Percentiles rank a stretch among this genome's conserved stretches.
These are phyloP conservation scores for Talaromyces trachyspermus DNA, from an alignment of 495 filamentous ascomycete species.

Conservation along the genomic window DNA sequence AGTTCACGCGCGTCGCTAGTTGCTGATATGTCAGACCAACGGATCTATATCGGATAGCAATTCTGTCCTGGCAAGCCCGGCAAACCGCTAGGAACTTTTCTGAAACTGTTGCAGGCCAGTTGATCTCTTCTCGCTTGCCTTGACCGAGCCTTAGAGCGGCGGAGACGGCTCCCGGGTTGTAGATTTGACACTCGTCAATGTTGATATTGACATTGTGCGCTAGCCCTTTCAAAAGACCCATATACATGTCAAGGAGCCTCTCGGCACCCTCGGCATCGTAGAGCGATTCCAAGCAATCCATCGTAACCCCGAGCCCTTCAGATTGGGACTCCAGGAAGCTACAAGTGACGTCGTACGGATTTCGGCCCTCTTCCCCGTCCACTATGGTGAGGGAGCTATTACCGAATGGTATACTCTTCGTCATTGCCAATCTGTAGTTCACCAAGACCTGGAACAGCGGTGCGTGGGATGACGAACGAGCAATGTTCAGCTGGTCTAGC, in stretches of 20 bases:
- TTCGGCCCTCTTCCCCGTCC: slow-evolving; percentile 11
- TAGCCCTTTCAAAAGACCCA: slow-evolving; percentile 5
- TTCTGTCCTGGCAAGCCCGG: slow-evolving; percentile 12
- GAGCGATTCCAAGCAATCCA: slow-evolving; percentile 4
- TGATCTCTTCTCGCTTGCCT: not conserved
- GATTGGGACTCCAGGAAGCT: slow-evolving; percentile 11
- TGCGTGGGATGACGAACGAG: slow-evolving; percentile 23
- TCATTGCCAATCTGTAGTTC: slow-evolving; percentile 21
- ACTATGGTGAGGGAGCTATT: slow-evolving; percentile 13
- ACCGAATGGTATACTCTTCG: slow-evolving; percentile 7
- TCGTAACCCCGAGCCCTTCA: slow-evolving; percentile 1
- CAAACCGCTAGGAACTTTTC: slow-evolving; percentile 9
- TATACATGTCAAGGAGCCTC: slow-evolving; percentile 8
- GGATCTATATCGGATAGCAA: slow-evolving; percentile 6
- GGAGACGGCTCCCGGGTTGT: not conserved
- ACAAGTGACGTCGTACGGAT: slow-evolving; percentile 18
- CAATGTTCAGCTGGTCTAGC: slow-evolving; percentile 26
- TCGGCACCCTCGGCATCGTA: not conserved
- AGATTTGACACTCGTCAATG: slow-evolving; percentile 1
- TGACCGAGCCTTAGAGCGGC: not conserved
- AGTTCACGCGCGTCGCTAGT: slow-evolving; percentile 7
- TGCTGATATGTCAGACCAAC: slow-evolving; percentile 11
- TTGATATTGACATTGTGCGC: not conserved
- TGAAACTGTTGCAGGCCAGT: slow-evolving; percentile 4
- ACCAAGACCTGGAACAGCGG: slow-evolving; percentile 32